Evolutionary conservation across 1,139 yeast species (phyloP).

Genomic region (Taphrina betulina): DNA sequence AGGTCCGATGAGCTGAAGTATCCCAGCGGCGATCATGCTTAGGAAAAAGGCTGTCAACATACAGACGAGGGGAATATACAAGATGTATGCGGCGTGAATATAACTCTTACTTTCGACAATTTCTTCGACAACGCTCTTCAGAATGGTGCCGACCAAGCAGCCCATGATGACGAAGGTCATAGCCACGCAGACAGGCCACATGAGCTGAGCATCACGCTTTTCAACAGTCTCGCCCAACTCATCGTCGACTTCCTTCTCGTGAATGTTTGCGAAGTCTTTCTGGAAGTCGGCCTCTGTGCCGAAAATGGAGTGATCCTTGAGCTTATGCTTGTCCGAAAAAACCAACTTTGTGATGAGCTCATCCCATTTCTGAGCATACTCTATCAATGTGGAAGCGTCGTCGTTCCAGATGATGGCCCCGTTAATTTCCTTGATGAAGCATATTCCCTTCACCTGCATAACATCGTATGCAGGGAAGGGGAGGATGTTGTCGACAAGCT

Average conservation of each 20-base stretch:
- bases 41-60: conserved; percentile 31
- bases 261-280: background rate
- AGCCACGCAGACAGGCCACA: conserved; percentile 24
- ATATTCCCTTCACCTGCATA: conserved; percentile 18
- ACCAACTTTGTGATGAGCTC: conserved; percentile 25
- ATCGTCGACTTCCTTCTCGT: conserved; percentile 5
- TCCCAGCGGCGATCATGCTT: conserved; percentile 24
- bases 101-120: conserved; percentile 15
- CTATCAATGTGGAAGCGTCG: conserved; percentile 30
- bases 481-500: conserved; percentile 24
- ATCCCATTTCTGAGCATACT: conserved; percentile 27
- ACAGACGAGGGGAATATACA: conserved; percentile 29
- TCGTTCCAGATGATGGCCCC: conserved; percentile 37
- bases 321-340: conserved; percentile 18
- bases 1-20: conserved; percentile 34
- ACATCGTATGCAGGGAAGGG: conserved; percentile 30
- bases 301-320: conserved; percentile 19
- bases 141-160: conserved; percentile 11
- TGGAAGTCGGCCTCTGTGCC: conserved; percentile 13
- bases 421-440: conserved; percentile 35
- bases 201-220: conserved; percentile 20
- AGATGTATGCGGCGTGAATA: conserved; percentile 18
- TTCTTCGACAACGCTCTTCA: conserved; percentile 15
- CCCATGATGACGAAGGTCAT: conserved; percentile 23
- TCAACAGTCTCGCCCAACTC: conserved; percentile 2